These are phyloP conservation scores for Blepharisma undulans DNA, from an alignment of 169 alveolate species.

Conservation along the genomic window DNA sequence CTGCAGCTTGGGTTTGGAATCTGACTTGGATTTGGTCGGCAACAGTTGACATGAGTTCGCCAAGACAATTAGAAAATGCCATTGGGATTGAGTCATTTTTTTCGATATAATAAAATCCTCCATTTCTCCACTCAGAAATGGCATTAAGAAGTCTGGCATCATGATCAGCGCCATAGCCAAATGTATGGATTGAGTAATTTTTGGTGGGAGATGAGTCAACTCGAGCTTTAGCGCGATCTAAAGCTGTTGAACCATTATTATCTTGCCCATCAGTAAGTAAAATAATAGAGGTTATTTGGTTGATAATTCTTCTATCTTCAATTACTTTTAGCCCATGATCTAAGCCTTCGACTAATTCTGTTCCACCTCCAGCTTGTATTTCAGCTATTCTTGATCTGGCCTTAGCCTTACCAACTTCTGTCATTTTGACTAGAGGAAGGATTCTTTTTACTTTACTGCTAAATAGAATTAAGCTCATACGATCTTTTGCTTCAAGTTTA, in stretches of 20 bases:
- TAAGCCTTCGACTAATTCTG: slow-evolving; percentile 62
- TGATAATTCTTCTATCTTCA: slow-evolving; percentile 42
- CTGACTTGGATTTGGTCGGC: slow-evolving; percentile 46
- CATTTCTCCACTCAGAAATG: slow-evolving; percentile 57
- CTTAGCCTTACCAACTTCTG: slow-evolving; percentile 33
- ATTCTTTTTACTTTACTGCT: slow-evolving; percentile 45
- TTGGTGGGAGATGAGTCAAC: not conserved
- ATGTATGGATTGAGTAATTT: slow-evolving; percentile 44
- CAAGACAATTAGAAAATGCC: slow-evolving; percentile 69
- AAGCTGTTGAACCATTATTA: not conserved
- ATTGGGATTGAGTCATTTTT: slow-evolving; percentile 53
- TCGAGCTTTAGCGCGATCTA: not conserved
- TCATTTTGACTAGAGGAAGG: slow-evolving; percentile 47
- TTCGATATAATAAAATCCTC: slow-evolving; percentile 67
- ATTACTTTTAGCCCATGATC: slow-evolving; percentile 53
- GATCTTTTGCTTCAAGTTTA: slow-evolving; percentile 52
- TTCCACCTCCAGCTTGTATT: slow-evolving; percentile 56
- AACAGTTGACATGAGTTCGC: slow-evolving; percentile 64
- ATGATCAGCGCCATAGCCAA: slow-evolving; percentile 72
- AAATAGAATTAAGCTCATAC: slow-evolving; percentile 58
- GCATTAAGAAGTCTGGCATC: slow-evolving; percentile 60
- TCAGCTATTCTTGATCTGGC: slow-evolving; percentile 40
- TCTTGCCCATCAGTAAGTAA: slow-evolving; percentile 67
- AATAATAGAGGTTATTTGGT: slow-evolving; percentile 47
- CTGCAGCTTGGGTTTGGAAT: not conserved